phyloP scores from a whole-genome alignment of 768 basidiomycete species.

The Mycena amicta region DNA sequence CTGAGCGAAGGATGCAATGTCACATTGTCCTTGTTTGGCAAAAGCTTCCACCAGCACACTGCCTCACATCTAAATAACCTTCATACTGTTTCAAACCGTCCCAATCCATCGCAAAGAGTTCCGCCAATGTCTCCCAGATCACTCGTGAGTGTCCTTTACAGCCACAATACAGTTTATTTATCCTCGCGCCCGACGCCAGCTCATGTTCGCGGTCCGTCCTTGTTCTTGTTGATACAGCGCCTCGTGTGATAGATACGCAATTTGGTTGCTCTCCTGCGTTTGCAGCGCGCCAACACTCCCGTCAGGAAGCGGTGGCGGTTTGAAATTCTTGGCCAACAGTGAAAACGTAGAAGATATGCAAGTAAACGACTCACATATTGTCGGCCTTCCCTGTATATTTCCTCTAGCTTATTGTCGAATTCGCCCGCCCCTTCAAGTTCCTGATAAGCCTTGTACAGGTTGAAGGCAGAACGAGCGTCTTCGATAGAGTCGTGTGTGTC shows the following conservation, averaged over 20 bases:
- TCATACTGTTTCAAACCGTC: no score
- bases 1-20: neutral
- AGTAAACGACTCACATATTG: slow-evolving; percentile 58
- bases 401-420: slow-evolving; percentile 88
- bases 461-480: slow-evolving; percentile 85
- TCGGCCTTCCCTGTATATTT: slow-evolving; percentile 76
- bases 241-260: slow-evolving; percentile 18
- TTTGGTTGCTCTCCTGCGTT: slow-evolving; percentile 13
- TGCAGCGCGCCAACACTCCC: neutral
- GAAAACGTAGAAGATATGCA: neutral
- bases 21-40: neutral
- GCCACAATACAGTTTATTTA: neutral
- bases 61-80: no score
- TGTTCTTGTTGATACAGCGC: slow-evolving; percentile 8
- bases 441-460: slow-evolving; percentile 81
- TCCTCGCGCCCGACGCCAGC: slow-evolving; percentile 12
- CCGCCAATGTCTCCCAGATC: neutral
- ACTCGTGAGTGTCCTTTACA: neutral
- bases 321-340: slow-evolving; percentile 51
- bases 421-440: slow-evolving; percentile 71
- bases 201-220: slow-evolving; percentile 3
- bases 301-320: slow-evolving; percentile 45
- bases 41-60: no score
- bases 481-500: slow-evolving; percentile 99
- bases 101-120: neutral